Evolutionary conservation across 768 basidiomycete genomes (phyloP).

Genomic region (Pulveroboletus sp.): DNA sequence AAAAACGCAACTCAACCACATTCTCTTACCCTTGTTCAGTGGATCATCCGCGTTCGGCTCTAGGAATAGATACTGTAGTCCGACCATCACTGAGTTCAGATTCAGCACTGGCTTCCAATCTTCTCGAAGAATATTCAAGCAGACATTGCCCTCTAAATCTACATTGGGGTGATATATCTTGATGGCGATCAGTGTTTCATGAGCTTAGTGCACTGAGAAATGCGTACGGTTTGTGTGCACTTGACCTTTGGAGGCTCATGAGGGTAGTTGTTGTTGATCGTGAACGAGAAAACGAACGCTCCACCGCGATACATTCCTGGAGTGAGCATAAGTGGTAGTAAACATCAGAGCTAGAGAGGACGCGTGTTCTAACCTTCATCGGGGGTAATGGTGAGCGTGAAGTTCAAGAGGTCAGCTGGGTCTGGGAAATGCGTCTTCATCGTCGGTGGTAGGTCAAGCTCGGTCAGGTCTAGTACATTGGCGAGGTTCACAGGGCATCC

Average conservation of each 20-base stretch:
- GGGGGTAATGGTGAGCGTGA: slow-evolving; percentile 89
- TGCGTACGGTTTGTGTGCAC: slow-evolving; percentile 83
- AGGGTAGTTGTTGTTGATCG: slow-evolving; percentile 96
- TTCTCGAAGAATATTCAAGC: slow-evolving; percentile 96
- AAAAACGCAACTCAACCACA: not conserved
- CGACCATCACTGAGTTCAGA: slow-evolving; percentile 97
- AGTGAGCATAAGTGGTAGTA: not conserved
- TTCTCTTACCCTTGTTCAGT: slow-evolving; percentile 88
- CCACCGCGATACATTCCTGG: slow-evolving; percentile 98
- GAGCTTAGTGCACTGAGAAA: not conserved
- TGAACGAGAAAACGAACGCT: slow-evolving; percentile 88
- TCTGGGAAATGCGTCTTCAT: slow-evolving; percentile 96
- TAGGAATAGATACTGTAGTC: slow-evolving; percentile 95
- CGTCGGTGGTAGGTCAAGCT: slow-evolving; percentile 90
- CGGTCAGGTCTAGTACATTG: slow-evolving; percentile 72
- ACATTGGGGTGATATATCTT: slow-evolving; percentile 99
- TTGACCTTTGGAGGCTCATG: slow-evolving; percentile 99
- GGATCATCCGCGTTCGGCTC: slow-evolving; percentile 99
- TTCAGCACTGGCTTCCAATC: slow-evolving; percentile 99
- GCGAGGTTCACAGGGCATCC: slow-evolving; percentile 4
- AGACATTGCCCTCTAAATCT: slow-evolving; percentile 97
- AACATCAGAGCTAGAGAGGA: slow-evolving; percentile 1
- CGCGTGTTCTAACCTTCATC: slow-evolving; percentile 72
- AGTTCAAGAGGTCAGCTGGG: slow-evolving; percentile 93
- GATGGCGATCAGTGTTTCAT: slow-evolving; percentile 2